A percentile compares a stretch with the other conserved stretches of the same genome.
Conservation (phyloP, 139 green algal genomes). For the Pleodorina starrii region DNA sequence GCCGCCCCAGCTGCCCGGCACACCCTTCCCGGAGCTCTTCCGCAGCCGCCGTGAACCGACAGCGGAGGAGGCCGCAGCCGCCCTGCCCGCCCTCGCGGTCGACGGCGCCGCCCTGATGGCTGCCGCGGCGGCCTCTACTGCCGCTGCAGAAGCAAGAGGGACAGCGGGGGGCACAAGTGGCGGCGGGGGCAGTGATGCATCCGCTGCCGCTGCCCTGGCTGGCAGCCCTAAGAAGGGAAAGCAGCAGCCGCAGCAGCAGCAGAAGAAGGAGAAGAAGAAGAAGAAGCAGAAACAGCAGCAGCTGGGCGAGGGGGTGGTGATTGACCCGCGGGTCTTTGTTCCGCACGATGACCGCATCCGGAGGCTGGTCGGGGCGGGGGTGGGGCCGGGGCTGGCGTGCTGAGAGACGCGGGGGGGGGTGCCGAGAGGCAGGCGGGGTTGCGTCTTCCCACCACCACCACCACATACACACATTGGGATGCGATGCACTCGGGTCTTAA, state of each 20-base stretch:
- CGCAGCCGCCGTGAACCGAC: not conserved
- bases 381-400: not conserved
- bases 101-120: not conserved
- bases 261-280: not conserved
- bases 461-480: no score
- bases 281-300: not conserved
- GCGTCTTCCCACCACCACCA: no score
- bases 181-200: not conserved
- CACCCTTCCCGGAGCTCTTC: conserved; percentile 34
- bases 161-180: not conserved
- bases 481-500: no score
- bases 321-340: not conserved
- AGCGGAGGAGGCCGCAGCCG: not conserved
- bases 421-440: no score
- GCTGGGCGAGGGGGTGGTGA: not conserved
- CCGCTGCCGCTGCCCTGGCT: not conserved
- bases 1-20: no score
- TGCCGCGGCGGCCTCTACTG: not conserved
- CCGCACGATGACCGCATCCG: conserved; percentile 23
- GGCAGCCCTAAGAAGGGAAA: no score
- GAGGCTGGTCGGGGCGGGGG: not conserved
- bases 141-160: no score
- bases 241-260: not conserved
- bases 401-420: no score
- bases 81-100: not conserved